Evolutionary conservation across 129 eudicot genomes (phyloP), one percentile per base, ranked within the genome.

Genomic region (Lactuca sativa): DNA sequence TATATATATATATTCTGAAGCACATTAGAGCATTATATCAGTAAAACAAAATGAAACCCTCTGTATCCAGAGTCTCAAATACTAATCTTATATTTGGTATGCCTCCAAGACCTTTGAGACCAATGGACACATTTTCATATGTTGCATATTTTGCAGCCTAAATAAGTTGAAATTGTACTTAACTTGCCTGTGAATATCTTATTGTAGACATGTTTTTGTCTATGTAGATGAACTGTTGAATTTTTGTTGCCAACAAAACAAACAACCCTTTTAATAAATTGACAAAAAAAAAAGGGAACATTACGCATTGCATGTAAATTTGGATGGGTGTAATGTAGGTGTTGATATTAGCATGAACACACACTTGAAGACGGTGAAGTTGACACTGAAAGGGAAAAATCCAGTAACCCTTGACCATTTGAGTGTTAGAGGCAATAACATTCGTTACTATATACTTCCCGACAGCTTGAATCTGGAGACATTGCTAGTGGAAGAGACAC

Each of bases 281-380:
- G 30, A 25, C 30, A 0, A 25, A 25, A 25, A 25, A 25, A 25
- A 18, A 18, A 18, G 21, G 1, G 30, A 25, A 1, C 30, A 25
- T 1, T 25, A 25, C 1, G 30, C 30, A 25, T 25, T 25, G 30
- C 30, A 25, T n/a, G n/a, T n/a, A n/a, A n/a, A 25, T 0, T 1
- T 25, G 30, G 30, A 25, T 25, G 30, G 30, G 30, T 25, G 30
- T 25, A 25, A 31, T 62, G 48, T 70, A 88, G 92, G 96, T 72
- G 96, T 86, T 79, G 93, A 84, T 72, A 82, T 86, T 0, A 89
- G 96, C 82, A 89, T 89, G 96, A 89, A 89, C 84, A 86, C 96
- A 41, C 93, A 86, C 79, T 78, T 89, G 83, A 89, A 89, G 83
- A 84, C 93, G 16, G 93, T 89, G 67, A 89, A 89, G 81, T 61